Evolutionary conservation across 768 basidiomycete species (phyloP), one percentile per base, ranked within the genome.

Genomic region (Russula dissimulans): DNA sequence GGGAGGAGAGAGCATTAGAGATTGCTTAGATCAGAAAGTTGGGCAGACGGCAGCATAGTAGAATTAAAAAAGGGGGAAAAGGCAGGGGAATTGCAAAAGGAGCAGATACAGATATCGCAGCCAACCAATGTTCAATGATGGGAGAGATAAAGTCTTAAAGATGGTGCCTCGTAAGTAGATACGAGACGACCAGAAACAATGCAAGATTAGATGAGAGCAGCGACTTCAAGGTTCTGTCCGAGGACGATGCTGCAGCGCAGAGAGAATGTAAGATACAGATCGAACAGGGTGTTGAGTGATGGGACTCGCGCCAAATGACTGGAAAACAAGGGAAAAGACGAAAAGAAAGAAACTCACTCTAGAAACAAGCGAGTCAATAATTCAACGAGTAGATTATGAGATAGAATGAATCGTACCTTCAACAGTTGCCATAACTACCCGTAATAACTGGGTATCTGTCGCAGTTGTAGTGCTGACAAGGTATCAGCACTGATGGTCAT

Each of bases 361-460:
- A 66, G 44, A 65, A 65, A 57, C 58, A 31, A 63, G 59, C 14
- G 47, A 67, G 45, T 67, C 67, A 59, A 58, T 41, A 60, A 43
- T 54, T 32, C 39, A 62, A 63, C 41, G 54, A 63, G 17, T 8
- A 50, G 29, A 50, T 43, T 51, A 56, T 45, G 57, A 64, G 22
- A 26, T 26, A 18, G 61, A 43, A 11, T 48, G 22, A 46, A 18
- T 77, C 83, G 67, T 63, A 91, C 91, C 91, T 93, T 93, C 89
- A 53, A 94, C 91, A 62, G 94, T 92, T 63, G 90, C 89, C 94
- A 95, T 95, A 15, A 97, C 90, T 18, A 95, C 90, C 67, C 88
- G 79, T 52, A 95, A 74, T 79, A 93, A 80, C 18, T 82, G 89
- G 1, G 91, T 94, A 75, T 95, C 92, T 22, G 92, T 92, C 38